These are phyloP conservation scores for Sherardia arvensis DNA, from an alignment of 257 asterid species.

Conservation along the genomic window DNA sequence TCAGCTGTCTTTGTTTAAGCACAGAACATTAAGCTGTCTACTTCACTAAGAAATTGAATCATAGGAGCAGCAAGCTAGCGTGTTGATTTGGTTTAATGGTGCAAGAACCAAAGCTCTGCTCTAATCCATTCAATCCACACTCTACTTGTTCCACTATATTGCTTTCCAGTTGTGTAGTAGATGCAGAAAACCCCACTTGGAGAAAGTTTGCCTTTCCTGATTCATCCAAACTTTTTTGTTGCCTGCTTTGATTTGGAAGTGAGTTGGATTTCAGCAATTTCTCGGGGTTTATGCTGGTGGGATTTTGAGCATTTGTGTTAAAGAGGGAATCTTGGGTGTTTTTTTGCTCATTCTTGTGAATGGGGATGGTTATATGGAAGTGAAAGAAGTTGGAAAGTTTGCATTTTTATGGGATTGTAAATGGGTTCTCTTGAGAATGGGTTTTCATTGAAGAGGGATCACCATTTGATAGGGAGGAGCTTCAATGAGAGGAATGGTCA, in stretches of 20 bases:
- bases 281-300: constrained; percentile 58
- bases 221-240: background rate
- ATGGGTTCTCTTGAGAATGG: constrained; percentile 83
- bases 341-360: background rate
- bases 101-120: constrained; percentile 1
- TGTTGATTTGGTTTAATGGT: constrained; percentile 9
- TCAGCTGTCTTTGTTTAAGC: background rate
- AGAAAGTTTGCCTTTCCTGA: constrained; percentile 2
- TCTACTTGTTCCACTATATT: background rate
- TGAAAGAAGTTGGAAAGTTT: background rate
- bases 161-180: background rate
- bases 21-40: constrained; percentile 5
- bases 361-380: background rate
- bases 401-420: constrained; percentile 40
- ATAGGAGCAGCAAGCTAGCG: background rate
- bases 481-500: constrained; percentile 26
- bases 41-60: background rate
- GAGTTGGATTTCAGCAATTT: constrained; percentile 9
- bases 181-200: constrained; percentile 4
- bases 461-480: constrained; percentile 19
- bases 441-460: constrained; percentile 43
- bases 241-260: background rate
- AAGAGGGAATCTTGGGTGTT: background rate
- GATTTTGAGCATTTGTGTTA: background rate
- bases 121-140: constrained; percentile 4